A percentile compares a stretch with the other conserved stretches of the same genome.
These are phyloP conservation scores for Gomphus sp. DNA, from an alignment of 1,284 basidiomycete genomes.

Conservation along the genomic window DNA sequence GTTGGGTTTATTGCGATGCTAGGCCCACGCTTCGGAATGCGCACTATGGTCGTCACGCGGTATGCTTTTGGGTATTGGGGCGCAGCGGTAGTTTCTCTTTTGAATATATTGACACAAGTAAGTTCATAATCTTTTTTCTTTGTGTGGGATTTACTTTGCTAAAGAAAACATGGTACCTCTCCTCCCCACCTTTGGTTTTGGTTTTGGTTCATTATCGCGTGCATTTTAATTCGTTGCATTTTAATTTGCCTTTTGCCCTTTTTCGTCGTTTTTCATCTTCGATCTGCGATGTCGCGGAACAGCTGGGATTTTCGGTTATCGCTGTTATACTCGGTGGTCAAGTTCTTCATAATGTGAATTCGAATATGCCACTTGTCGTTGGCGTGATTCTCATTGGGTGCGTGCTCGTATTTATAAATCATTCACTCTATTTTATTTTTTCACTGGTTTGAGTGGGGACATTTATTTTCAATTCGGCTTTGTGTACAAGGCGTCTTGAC, in stretches of 20 bases:
- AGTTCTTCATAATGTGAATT: constrained; percentile 4
- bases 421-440: neutral
- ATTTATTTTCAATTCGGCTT: no score
- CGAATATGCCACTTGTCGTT: constrained; percentile 7
- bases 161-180: constrained; percentile 15
- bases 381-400: constrained; percentile 9
- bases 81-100: constrained; percentile 42
- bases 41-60: constrained; percentile 50
- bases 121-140: constrained; percentile 9
- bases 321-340: constrained; percentile 7
- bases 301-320: constrained; percentile 8
- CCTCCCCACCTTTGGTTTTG: neutral
- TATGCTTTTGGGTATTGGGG: constrained; percentile 51
- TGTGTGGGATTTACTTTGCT: neutral
- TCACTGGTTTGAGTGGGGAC: no score
- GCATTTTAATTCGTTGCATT: neutral
- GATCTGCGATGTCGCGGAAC: neutral
- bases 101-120: constrained; percentile 51
- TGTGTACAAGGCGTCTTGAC: constrained; percentile 30
- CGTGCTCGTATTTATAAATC: neutral
- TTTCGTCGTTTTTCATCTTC: no score
- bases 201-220: neutral
- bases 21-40: constrained; percentile 49
- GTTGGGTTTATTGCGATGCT: constrained; percentile 48
- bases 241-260: neutral